A percentile compares a stretch with the other conserved stretches of the same genome.
Evolutionary conservation across 352 stramenopile genomes (phyloP).

Genomic region (Globisporangium emineosum): DNA sequence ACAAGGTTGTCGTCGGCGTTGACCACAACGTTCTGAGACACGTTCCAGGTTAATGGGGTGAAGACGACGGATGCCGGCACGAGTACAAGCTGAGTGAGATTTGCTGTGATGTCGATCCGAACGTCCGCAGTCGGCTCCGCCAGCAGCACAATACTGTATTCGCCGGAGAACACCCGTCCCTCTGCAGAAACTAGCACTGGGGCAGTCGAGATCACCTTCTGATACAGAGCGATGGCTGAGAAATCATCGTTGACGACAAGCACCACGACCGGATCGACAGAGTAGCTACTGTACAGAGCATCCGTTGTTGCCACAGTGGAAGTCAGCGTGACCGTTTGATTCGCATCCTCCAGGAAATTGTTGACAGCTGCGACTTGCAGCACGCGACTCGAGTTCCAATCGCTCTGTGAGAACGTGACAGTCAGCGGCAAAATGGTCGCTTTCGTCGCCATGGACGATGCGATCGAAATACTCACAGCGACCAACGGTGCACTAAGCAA

Average conservation of each 20-base stretch:
- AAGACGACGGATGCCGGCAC: constrained; percentile 34
- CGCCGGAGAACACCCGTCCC: constrained; percentile 36
- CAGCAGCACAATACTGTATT: constrained; percentile 47
- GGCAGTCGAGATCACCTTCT: constrained; percentile 28
- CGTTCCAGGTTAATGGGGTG: constrained; percentile 46
- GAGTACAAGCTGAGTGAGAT: constrained; percentile 37
- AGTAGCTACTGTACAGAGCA: constrained; percentile 27
- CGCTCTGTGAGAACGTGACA: constrained; percentile 25
- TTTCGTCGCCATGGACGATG: constrained; percentile 27
- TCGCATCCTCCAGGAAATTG: constrained; percentile 51
- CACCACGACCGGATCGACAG: constrained; percentile 25
- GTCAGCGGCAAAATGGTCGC: constrained; percentile 22
- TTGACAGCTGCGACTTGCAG: constrained; percentile 43
- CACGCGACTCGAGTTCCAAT: constrained; percentile 32
- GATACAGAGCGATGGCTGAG: constrained; percentile 42
- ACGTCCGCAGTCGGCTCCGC: constrained; percentile 45
- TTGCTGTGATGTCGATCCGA: constrained; percentile 27
- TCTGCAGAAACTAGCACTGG: constrained; percentile 50
- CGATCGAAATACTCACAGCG: constrained; percentile 33
- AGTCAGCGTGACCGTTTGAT: constrained; percentile 24
- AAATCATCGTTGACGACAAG: constrained; percentile 54
- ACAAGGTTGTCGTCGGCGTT: constrained; percentile 46
- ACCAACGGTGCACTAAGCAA: constrained; percentile 40
- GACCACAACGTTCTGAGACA: constrained; percentile 35
- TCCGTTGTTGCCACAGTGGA: constrained; percentile 33